Percentiles rank a stretch among this genome's conserved stretches.
These are phyloP conservation scores for Maudiozyma turicensis DNA, from an alignment of 805 yeast genomes.

Conservation along the genomic window DNA sequence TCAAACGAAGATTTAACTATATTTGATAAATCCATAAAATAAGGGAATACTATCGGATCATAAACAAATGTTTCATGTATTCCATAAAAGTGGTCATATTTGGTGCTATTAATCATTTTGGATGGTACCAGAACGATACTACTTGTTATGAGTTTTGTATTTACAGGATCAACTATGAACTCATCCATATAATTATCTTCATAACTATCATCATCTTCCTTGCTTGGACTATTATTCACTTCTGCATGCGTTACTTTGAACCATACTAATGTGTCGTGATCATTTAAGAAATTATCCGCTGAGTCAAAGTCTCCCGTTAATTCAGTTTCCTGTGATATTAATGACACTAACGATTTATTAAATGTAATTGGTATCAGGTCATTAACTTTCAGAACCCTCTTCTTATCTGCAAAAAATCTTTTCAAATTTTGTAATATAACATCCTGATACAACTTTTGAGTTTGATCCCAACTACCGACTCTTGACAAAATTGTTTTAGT, in stretches of 20 bases:
- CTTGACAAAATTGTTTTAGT: constrained; percentile 18
- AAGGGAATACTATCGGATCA: constrained; percentile 30
- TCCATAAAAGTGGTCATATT: constrained; percentile 41
- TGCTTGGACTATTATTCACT: constrained; percentile 14
- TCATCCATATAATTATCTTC: not conserved
- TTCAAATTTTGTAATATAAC: constrained; percentile 48
- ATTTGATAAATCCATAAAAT: constrained; percentile 43
- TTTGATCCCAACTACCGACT: constrained; percentile 21
- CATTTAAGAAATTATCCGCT: not conserved
- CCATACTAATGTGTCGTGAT: constrained; percentile 75
- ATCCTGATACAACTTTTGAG: constrained; percentile 23
- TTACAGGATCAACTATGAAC: constrained; percentile 41
- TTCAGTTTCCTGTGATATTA: constrained; percentile 4
- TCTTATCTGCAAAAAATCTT: constrained; percentile 45
- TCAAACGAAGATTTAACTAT: constrained; percentile 44
- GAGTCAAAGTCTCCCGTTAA: not conserved
- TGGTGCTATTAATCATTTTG: constrained; percentile 4
- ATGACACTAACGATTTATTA: constrained; percentile 33
- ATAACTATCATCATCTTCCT: constrained; percentile 1
- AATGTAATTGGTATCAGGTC: constrained; percentile 72
- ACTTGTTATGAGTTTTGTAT: constrained; percentile 59
- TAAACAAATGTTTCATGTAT: constrained; percentile 36
- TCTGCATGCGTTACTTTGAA: constrained; percentile 52
- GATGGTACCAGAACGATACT: constrained; percentile 39
- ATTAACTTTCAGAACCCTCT: constrained; percentile 50